Evolutionary conservation across 768 basidiomycete genomes (phyloP).

Genomic region (Boletus pseudo-olivaceus): DNA sequence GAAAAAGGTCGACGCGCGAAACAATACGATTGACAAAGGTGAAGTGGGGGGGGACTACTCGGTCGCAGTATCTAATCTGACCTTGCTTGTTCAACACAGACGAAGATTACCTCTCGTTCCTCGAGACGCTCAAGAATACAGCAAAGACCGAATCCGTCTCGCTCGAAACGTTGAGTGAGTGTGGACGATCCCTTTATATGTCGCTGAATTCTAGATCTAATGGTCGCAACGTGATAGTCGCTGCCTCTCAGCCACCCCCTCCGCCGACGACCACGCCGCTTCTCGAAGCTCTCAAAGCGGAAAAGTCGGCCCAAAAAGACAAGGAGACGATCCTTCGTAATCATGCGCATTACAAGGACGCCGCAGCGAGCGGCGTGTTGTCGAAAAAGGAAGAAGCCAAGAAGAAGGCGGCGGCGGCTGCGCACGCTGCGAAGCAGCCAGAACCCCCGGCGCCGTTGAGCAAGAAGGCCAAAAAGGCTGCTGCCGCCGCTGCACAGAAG

Average conservation of each 20-base stretch:
- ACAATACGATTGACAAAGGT: slow-evolving; percentile 81
- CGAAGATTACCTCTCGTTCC: slow-evolving; percentile 79
- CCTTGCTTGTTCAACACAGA: slow-evolving; percentile 47
- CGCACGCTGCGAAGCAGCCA: slow-evolving; percentile 30
- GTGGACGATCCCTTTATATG: neutral
- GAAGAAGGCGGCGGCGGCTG: slow-evolving; percentile 29
- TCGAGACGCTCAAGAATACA: slow-evolving; percentile 62
- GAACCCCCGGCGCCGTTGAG: slow-evolving; percentile 26
- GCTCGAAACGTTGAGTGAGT: slow-evolving; percentile 49
- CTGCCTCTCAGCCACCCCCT: slow-evolving; percentile 54
- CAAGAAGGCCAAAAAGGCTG: slow-evolving; percentile 35
- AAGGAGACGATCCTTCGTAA: slow-evolving; percentile 70
- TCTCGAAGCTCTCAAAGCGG: slow-evolving; percentile 88
- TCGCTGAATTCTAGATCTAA: neutral
- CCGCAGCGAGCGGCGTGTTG: slow-evolving; percentile 24
- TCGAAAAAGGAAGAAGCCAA: slow-evolving; percentile 40
- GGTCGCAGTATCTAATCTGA: neutral
- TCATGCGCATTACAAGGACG: slow-evolving; percentile 69
- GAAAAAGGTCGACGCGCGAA: slow-evolving; percentile 76
- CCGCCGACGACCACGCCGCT: slow-evolving; percentile 85
- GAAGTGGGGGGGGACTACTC: too few relatives aligned
- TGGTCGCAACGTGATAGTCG: slow-evolving; percentile 41
- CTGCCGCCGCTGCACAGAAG: slow-evolving; percentile 22
- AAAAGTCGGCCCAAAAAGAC: slow-evolving; percentile 61
- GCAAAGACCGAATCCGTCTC: slow-evolving; percentile 54